A percentile compares a stretch with the other conserved stretches of the same genome.
Evolutionary conservation across 176 grass and related monocot genomes (phyloP).

Genomic region (Raddia guianensis): DNA sequence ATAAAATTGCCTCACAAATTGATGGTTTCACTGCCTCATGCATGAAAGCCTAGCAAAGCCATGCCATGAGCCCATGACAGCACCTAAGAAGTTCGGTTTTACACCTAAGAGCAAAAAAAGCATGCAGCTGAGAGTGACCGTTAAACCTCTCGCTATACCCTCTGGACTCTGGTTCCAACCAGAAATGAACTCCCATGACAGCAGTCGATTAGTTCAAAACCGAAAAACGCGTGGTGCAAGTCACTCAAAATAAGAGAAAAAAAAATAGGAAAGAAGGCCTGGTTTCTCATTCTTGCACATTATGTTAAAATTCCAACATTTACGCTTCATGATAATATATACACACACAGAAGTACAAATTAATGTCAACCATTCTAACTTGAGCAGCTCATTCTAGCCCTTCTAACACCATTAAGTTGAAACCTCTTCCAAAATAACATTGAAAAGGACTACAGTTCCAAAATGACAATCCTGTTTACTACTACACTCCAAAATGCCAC

Average conservation of each 20-base stretch:
- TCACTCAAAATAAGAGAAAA: background rate
- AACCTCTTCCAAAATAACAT: no score
- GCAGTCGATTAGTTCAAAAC: background rate
- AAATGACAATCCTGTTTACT: no score
- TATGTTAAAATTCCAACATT: background rate
- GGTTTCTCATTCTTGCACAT: background rate
- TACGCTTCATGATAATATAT: background rate
- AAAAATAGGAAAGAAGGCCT: background rate
- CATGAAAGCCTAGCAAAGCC: no score
- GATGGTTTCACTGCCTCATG: no score
- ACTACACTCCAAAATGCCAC: no score
- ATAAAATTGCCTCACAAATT: no score
- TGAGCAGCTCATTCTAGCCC: no score
- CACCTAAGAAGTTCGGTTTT: no score
- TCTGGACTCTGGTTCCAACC: background rate
- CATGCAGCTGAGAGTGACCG: background rate
- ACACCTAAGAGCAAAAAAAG: background rate
- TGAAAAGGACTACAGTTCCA: no score
- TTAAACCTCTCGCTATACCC: background rate
- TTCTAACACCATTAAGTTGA: no score
- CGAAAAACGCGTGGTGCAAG: background rate
- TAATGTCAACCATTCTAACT: background rate
- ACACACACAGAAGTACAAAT: slow-evolving; percentile 9
- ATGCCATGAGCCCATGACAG: no score
- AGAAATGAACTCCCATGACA: background rate